A percentile compares a stretch with the other conserved stretches of the same genome.
These are phyloP conservation scores for Fistulina hepatica DNA, from an alignment of 1,284 basidiomycete genomes.

Conservation along the genomic window DNA sequence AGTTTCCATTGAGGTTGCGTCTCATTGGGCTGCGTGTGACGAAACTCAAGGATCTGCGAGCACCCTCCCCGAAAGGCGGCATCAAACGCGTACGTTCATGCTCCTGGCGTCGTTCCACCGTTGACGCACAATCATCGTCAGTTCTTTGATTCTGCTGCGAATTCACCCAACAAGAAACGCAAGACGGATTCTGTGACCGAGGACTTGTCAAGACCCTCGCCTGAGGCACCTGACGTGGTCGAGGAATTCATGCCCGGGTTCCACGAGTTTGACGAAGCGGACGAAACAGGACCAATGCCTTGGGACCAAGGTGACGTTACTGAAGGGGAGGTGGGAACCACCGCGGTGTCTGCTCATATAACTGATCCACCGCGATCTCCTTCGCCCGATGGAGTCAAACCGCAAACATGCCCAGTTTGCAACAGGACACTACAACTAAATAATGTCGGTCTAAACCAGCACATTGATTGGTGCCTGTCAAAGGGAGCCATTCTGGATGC, in stretches of 20 bases:
- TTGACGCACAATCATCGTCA: constrained; percentile 17
- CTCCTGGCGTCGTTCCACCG: background rate
- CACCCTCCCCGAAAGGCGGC: constrained; percentile 32
- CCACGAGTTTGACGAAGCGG: constrained; percentile 33
- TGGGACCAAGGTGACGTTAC: background rate
- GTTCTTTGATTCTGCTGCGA: constrained; percentile 43
- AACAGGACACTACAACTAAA: constrained; percentile 42
- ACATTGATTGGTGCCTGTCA: constrained; percentile 71
- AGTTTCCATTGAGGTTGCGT: constrained; percentile 67
- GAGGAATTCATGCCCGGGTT: constrained; percentile 40
- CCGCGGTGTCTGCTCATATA: background rate
- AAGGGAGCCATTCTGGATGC: constrained; percentile 58
- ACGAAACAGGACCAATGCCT: constrained; percentile 19
- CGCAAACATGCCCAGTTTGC: constrained; percentile 55
- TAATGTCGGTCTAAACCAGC: constrained; percentile 59
- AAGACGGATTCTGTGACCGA: constrained; percentile 19
- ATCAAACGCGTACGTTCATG: constrained; percentile 49
- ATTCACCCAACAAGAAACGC: constrained; percentile 30
- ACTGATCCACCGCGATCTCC: background rate
- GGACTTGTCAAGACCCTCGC: constrained; percentile 6
- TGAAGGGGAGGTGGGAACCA: background rate
- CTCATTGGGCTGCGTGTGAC: constrained; percentile 78
- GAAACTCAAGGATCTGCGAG: constrained; percentile 70
- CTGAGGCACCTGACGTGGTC: background rate
- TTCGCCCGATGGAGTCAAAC: constrained; percentile 12